Conservation (phyloP, 257 asterid genomes). For the Primulina eburnea region DNA sequence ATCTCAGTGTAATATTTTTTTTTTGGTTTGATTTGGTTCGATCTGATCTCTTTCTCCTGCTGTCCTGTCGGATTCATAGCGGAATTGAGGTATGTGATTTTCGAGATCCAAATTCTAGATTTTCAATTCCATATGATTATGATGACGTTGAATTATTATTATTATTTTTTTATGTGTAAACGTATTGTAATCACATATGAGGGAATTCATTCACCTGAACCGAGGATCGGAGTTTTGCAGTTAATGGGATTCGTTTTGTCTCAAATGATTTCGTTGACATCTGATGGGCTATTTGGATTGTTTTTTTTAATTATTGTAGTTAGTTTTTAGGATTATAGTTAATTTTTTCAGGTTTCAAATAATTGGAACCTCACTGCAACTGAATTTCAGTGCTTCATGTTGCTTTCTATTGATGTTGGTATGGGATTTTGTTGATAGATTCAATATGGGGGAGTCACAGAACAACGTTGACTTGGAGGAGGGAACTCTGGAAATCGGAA, state of each 20-base stretch:
- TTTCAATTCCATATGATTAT: not conserved
- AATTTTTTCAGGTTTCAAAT: not conserved
- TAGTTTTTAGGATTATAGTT: not conserved
- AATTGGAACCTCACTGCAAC: not conserved
- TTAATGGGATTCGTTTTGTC: not conserved
- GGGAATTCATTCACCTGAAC: not conserved
- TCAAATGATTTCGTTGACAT: not conserved
- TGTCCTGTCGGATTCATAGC: not conserved
- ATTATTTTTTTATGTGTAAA: too few species aligned
- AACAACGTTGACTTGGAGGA: conserved; percentile 64
- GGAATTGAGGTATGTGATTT: not conserved
- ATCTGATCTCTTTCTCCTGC: not conserved
- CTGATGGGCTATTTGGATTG: not conserved
- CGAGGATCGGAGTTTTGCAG: not conserved
- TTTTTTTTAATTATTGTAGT: not conserved
- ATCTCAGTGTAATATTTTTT: not conserved
- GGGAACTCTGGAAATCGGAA: conserved; percentile 88
- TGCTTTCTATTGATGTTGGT: conserved; percentile 5
- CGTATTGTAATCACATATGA: not conserved
- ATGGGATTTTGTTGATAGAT: conserved; percentile 1
- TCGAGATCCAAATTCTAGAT: not conserved
- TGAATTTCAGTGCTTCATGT: not conserved
- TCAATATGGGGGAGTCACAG: conserved; percentile 31
- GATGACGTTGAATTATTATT: too few species aligned
- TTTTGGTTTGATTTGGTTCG: not conserved